These are phyloP conservation scores for Candida glaebosa DNA, from an alignment of 805 yeast genomes.

Conservation along the genomic window DNA sequence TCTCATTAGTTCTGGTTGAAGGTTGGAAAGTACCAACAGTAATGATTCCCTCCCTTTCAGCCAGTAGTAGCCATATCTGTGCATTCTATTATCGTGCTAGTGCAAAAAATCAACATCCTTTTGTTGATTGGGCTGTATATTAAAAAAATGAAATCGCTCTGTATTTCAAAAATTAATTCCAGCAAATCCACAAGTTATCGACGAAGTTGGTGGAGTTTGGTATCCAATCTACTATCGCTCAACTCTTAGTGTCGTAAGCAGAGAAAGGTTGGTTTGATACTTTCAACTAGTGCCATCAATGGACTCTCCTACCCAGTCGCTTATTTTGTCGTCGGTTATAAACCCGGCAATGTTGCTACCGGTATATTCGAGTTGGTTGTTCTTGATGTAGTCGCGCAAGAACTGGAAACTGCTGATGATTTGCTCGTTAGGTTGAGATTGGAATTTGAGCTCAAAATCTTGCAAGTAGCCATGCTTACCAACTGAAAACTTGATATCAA, in stretches of 20 bases:
- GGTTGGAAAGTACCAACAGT: too few relatives aligned
- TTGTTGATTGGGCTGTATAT: too few relatives aligned
- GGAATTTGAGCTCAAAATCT: constrained; percentile 15
- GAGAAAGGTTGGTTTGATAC: too few relatives aligned
- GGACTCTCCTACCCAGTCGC: constrained; percentile 44
- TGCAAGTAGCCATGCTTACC: constrained; percentile 39
- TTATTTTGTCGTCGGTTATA: constrained; percentile 37
- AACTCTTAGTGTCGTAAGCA: not conserved
- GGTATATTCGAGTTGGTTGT: constrained; percentile 32
- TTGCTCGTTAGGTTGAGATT: constrained; percentile 6
- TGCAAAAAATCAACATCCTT: too few relatives aligned
- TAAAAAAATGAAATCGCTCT: too few relatives aligned
- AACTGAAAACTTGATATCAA: constrained; percentile 40
- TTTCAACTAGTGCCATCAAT: constrained; percentile 43
- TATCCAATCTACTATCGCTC: not conserved
- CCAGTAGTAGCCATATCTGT: too few relatives aligned
- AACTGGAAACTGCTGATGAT: constrained; percentile 29
- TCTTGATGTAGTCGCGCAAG: constrained; percentile 22
- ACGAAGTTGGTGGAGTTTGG: too few relatives aligned
- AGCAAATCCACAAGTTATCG: too few relatives aligned
- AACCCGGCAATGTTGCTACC: constrained; percentile 46
- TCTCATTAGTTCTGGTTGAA: too few relatives aligned
- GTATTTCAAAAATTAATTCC: too few relatives aligned
- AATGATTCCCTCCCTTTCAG: too few relatives aligned
- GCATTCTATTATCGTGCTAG: too few relatives aligned